Conservation (phyloP, 108 stramenopile species). For the Skeletonema costatum region DNA sequence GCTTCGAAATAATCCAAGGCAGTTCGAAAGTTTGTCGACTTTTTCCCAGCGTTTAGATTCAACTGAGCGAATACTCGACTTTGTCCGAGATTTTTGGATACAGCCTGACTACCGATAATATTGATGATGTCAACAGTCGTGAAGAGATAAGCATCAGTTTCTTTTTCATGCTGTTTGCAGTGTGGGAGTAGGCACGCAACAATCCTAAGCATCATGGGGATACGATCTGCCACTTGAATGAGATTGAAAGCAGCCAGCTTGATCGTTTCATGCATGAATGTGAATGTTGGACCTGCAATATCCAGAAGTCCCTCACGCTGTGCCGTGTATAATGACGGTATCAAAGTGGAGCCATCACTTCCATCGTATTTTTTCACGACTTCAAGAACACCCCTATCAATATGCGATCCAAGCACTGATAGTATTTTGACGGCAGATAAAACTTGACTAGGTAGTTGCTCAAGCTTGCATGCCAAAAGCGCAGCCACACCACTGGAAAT, state of each 20-base stretch:
- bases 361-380: background rate
- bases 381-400: constrained; percentile 7
- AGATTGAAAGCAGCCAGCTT: constrained; percentile 9
- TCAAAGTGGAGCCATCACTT: background rate
- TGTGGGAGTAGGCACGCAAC: constrained; percentile 3
- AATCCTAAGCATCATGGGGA: constrained; percentile 4
- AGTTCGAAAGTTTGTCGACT: constrained; percentile 9
- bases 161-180: background rate
- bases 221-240: background rate
- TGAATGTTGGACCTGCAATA: background rate
- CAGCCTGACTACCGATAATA: background rate
- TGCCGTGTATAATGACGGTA: constrained; percentile 4
- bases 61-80: constrained; percentile 15
- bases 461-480: constrained; percentile 1
- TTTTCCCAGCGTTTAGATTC: constrained; percentile 12
- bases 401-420: constrained; percentile 23
- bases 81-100: constrained; percentile 2
- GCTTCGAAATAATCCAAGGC: constrained; percentile 2
- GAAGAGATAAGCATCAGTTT: constrained; percentile 4
- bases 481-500: constrained; percentile 20
- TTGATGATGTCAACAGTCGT: constrained; percentile 18
- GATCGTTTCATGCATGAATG: constrained; percentile 27
- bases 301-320: constrained; percentile 8
- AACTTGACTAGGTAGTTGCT: background rate
- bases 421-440: background rate